phyloP scores from a whole-genome alignment of 495 filamentous ascomycete genomes.

The Hypoxylon perforatum region DNA sequence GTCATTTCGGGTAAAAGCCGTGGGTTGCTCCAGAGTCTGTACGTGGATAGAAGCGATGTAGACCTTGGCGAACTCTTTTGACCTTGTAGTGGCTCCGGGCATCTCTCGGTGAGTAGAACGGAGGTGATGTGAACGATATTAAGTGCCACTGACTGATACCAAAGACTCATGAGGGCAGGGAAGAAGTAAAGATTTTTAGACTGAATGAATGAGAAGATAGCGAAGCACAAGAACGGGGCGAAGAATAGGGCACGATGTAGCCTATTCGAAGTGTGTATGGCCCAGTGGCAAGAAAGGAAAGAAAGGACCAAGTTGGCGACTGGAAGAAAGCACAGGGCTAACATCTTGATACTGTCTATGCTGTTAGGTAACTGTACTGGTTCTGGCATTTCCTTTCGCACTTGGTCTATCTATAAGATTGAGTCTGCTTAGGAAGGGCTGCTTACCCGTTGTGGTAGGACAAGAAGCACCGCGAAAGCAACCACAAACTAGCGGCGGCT shows the following conservation, averaged over 20 bases:
- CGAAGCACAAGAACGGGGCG: conserved; percentile 12
- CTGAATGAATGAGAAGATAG: conserved; percentile 9
- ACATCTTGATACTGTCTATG: background rate
- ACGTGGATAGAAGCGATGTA: conserved; percentile 3
- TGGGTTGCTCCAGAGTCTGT: conserved; percentile 38
- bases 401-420: background rate
- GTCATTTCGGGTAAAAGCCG: conserved; percentile 18
- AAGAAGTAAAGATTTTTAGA: background rate
- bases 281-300: conserved; percentile 12
- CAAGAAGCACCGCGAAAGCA: background rate
- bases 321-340: conserved; percentile 4
- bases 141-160: conserved; percentile 9
- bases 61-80: background rate
- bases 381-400: conserved; percentile 1
- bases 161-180: conserved; percentile 1
- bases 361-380: background rate
- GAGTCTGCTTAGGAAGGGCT: conserved; percentile 44
- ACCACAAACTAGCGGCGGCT: background rate
- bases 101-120: conserved; percentile 10
- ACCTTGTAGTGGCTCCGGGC: background rate
- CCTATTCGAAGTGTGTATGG: conserved; percentile 11
- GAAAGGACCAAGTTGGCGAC: conserved; percentile 19
- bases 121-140: conserved; percentile 5
- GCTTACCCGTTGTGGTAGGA: background rate
- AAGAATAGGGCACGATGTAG: conserved; percentile 2